phyloP scores from a whole-genome alignment of 331 rosid genomes.

The Malus hybrid region DNA sequence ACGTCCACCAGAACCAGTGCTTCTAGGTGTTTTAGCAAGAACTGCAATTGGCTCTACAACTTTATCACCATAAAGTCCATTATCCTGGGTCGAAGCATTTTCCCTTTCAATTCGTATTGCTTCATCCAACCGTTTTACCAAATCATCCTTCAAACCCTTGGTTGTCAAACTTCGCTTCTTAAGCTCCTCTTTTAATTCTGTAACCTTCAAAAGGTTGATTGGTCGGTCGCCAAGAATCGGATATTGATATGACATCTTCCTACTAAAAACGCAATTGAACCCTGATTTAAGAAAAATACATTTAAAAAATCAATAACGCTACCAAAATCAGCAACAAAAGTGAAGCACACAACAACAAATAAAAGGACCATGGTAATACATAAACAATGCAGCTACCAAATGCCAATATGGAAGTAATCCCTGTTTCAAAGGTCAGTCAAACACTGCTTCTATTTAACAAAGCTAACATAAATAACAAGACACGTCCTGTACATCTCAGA shows the following conservation, averaged over 20 bases:
- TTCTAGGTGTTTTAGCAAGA: slow-evolving; percentile 14
- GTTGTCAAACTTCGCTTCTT: slow-evolving; percentile 63
- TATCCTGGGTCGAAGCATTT: slow-evolving; percentile 19
- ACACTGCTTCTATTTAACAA: not conserved
- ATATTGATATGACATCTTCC: slow-evolving; percentile 63
- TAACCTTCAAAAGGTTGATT: slow-evolving; percentile 87
- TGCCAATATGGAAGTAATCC: not conserved
- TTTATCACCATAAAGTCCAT: slow-evolving; percentile 27
- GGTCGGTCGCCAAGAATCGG: slow-evolving; percentile 65
- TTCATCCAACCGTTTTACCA: slow-evolving; percentile 78
- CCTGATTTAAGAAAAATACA: not conserved
- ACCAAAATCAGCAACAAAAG: not conserved
- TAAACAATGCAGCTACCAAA: not conserved
- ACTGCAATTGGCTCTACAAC: slow-evolving; percentile 15
- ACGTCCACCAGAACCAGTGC: slow-evolving; percentile 15
- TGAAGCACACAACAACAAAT: not conserved
- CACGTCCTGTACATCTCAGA: too few species aligned
- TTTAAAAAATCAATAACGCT: not conserved
- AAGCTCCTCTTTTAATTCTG: slow-evolving; percentile 84
- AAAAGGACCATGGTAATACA: not conserved
- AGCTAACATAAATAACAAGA: not conserved
- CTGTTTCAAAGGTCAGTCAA: not conserved
- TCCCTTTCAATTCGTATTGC: slow-evolving; percentile 55
- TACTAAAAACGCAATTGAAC: slow-evolving; percentile 26
- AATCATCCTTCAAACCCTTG: slow-evolving; percentile 87